phyloP scores from a whole-genome alignment of 31 red algal genomes.

The Asparagopsis taxiformis region DNA sequence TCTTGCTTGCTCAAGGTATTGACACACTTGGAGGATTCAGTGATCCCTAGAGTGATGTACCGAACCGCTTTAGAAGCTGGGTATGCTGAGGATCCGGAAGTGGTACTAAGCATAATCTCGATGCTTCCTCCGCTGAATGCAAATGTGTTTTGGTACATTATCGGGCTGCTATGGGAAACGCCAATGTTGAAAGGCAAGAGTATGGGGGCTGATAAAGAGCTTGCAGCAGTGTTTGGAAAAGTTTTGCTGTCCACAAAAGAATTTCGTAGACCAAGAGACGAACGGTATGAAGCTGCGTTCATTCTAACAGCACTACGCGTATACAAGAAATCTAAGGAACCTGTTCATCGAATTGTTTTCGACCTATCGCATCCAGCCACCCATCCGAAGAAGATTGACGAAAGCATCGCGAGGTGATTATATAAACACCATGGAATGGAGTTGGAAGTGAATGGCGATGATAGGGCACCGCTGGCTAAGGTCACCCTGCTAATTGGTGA shows the following conservation, averaged over 20 bases:
- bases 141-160: slow-evolving; percentile 84
- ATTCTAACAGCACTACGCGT: slow-evolving; percentile 35
- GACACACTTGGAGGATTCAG: slow-evolving; percentile 61
- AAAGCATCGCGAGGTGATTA: not conserved
- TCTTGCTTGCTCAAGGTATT: slow-evolving; percentile 68
- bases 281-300: slow-evolving; percentile 27
- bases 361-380: slow-evolving; percentile 30
- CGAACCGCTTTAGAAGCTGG: slow-evolving; percentile 59
- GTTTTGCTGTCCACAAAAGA: slow-evolving; percentile 32
- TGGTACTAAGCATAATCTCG: slow-evolving; percentile 40
- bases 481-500: too few species aligned
- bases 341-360: slow-evolving; percentile 26
- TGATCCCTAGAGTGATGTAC: slow-evolving; percentile 64
- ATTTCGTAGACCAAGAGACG: slow-evolving; percentile 2
- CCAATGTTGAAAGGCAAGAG: slow-evolving; percentile 20
- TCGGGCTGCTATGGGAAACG: slow-evolving; percentile 67
- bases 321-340: not conserved
- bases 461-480: too few species aligned
- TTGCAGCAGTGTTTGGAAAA: slow-evolving; percentile 67
- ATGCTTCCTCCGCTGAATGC: slow-evolving; percentile 69
- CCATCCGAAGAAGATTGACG: slow-evolving; percentile 32
- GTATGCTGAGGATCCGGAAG: slow-evolving; percentile 10
- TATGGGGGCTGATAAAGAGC: not conserved
- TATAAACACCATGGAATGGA: slow-evolving; percentile 5
- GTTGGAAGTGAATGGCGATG: slow-evolving; percentile 5